Evolutionary conservation across 2,329 filamentous ascomycete species (phyloP).

Genomic region (Clarireedia monteithiana): DNA sequence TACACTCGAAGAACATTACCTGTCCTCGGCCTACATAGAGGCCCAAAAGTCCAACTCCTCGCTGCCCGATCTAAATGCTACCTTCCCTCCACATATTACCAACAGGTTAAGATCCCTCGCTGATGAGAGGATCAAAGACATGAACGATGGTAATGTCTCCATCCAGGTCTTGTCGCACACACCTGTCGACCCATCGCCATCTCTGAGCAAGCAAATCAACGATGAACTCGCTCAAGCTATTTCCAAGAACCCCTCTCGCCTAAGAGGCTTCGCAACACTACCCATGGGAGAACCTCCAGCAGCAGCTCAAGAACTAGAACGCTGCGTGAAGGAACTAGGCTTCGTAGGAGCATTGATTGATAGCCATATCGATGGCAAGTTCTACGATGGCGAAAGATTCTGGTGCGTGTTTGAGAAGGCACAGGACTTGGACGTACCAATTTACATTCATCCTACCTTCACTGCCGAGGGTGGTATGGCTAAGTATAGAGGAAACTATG

Average conservation of each 20-base stretch:
- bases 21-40: conserved; percentile 15
- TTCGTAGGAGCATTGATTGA: conserved; percentile 43
- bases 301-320: conserved; percentile 31
- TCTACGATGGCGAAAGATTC: conserved; percentile 37
- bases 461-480: conserved; percentile 26
- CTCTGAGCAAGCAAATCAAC: conserved; percentile 24
- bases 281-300: conserved; percentile 32
- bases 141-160: conserved; percentile 22
- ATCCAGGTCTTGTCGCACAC: conserved; percentile 29
- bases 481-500: conserved; percentile 29
- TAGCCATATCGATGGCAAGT: conserved; percentile 32
- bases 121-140: conserved; percentile 20
- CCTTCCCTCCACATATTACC: conserved; percentile 23
- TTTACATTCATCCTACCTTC: conserved; percentile 36
- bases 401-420: conserved; percentile 30
- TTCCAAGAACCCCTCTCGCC: conserved; percentile 29
- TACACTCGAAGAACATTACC: conserved; percentile 36
- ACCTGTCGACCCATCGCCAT: conserved; percentile 10
- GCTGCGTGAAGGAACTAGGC: conserved; percentile 35
- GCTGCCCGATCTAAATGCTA: conserved; percentile 16
- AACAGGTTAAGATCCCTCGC: conserved; percentile 17
- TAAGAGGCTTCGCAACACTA: conserved; percentile 37
- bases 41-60: not conserved
- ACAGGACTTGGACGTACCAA: conserved; percentile 34
- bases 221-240: conserved; percentile 29